Conservation (phyloP, 768 basidiomycete species). For the Calocera viscosa region DNA sequence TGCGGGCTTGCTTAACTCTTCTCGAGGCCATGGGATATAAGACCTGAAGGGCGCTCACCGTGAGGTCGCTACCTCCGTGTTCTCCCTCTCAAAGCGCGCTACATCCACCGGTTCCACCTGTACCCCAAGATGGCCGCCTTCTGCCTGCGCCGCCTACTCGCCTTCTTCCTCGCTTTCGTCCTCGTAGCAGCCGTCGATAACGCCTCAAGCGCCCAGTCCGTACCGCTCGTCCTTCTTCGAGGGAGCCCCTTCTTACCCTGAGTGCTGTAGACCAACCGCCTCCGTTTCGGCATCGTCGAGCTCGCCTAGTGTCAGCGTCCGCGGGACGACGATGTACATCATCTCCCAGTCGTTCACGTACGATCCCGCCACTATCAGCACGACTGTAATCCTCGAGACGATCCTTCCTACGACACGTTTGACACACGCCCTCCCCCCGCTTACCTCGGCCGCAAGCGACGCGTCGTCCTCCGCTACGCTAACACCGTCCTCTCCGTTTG, state of each 20-base stretch:
- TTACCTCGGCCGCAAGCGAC: no score
- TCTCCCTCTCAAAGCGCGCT: neutral
- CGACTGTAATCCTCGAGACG: neutral
- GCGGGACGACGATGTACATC: neutral
- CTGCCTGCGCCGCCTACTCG: neutral
- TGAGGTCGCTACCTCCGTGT: no score
- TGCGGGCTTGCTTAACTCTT: no score
- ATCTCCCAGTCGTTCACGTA: conserved; percentile 2
- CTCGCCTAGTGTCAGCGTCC: neutral
- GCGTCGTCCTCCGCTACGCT: no score
- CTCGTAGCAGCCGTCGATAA: neutral
- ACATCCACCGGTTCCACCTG: neutral
- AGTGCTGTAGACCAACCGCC: neutral
- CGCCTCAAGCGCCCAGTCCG: neutral
- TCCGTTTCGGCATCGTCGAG: neutral
- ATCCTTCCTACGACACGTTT: neutral
- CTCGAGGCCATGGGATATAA: no score
- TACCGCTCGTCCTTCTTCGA: neutral
- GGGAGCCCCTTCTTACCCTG: neutral
- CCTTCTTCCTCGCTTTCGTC: neutral
- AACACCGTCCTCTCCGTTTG: neutral
- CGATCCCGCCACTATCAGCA: neutral
- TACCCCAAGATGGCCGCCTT: neutral
- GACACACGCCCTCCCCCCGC: neutral
- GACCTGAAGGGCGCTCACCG: no score